These are phyloP conservation scores for Backusella liffmaniae DNA, from an alignment of 192 early-diverging fungal genomes.

Conservation along the genomic window DNA sequence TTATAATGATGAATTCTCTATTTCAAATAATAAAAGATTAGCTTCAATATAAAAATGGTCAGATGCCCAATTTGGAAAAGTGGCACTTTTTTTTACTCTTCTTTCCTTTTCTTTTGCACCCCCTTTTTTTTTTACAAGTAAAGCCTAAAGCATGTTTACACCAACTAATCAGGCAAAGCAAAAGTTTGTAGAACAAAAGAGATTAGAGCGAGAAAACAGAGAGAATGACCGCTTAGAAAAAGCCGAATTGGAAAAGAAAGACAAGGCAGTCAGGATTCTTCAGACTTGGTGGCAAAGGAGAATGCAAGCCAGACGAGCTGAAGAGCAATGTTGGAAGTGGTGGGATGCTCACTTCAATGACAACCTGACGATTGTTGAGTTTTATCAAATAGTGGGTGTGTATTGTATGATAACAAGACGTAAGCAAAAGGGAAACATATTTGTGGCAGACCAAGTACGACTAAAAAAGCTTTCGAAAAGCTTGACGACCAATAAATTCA, in stretches of 20 bases:
- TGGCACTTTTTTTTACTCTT: neutral
- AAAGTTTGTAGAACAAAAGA: constrained; percentile 22
- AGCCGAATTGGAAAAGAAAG: neutral
- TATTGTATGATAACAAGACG: constrained; percentile 12
- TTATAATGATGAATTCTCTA: no score
- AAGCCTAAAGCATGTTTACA: constrained; percentile 19
- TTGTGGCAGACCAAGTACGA: neutral
- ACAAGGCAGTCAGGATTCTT: constrained; percentile 5
- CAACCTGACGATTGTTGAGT: neutral
- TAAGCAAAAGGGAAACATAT: neutral
- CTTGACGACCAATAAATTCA: neutral
- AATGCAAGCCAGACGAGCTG: neutral
- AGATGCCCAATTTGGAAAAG: neutral
- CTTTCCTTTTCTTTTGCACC: neutral
- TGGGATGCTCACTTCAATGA: constrained; percentile 2
- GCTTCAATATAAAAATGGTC: neutral
- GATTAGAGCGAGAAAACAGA: constrained; percentile 25
- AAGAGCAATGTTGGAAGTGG: constrained; percentile 7
- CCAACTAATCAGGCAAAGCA: constrained; percentile 3
- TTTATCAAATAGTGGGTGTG: constrained; percentile 11
- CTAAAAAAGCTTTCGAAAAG: neutral
- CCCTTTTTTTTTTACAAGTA: neutral
- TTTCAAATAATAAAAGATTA: no score
- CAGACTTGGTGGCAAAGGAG: constrained; percentile 23
- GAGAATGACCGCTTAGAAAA: constrained; percentile 21